These are phyloP conservation scores for Saccharomyces pastorianus DNA, from an alignment of 1,139 yeast species.

Conservation along the genomic window DNA sequence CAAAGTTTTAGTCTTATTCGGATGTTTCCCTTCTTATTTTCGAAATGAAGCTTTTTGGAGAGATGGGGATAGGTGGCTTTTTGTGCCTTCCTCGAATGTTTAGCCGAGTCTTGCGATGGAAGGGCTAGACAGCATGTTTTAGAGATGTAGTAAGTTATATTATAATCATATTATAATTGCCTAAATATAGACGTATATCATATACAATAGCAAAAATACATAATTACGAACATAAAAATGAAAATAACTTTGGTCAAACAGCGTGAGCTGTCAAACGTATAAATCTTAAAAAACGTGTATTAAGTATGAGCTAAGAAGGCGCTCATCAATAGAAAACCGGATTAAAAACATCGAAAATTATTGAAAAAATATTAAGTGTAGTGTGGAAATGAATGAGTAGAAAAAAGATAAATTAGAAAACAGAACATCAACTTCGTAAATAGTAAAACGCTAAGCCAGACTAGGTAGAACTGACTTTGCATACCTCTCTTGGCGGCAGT, in stretches of 20 bases:
- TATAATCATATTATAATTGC: background rate
- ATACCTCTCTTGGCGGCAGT: background rate
- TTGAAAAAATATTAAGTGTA: background rate
- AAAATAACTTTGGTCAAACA: background rate
- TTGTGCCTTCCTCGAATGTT: background rate
- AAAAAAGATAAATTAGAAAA: background rate
- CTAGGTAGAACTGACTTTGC: background rate
- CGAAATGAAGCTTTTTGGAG: background rate
- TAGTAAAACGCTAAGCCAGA: background rate
- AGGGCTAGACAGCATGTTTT: background rate
- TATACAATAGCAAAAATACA: background rate
- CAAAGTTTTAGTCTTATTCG: background rate
- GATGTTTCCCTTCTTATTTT: background rate
- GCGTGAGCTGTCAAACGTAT: background rate
- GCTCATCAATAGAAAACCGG: background rate
- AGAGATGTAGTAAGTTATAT: background rate
- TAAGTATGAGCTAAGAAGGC: background rate
- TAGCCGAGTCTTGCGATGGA: background rate
- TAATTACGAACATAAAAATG: background rate
- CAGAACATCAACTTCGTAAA: background rate
- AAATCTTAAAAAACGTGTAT: background rate
- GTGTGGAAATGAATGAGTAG: background rate
- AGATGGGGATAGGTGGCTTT: background rate
- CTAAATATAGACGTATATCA: background rate
- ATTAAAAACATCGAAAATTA: background rate